Percentiles rank a stretch among this genome's conserved stretches.
phyloP scores from a whole-genome alignment of 2,329 filamentous ascomycete species.

The Fusarium scirpi region DNA sequence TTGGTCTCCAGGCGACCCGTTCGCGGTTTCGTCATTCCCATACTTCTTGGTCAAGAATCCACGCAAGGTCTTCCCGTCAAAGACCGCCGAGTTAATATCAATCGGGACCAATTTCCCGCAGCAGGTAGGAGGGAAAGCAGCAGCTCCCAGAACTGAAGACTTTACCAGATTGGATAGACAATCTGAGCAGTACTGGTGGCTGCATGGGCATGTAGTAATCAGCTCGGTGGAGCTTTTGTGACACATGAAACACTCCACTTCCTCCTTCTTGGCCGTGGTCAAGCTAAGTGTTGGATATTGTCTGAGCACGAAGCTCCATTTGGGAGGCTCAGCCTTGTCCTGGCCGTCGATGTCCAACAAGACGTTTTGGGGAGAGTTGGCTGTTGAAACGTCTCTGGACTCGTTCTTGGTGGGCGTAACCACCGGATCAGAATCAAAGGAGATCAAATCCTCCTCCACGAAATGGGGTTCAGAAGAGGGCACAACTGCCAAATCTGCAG shows the following conservation, averaged over 20 bases:
- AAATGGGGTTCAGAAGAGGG: background rate
- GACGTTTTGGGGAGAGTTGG: too few species aligned
- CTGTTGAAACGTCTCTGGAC: accelerated
- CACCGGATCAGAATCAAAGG: background rate
- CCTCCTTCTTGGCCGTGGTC: background rate
- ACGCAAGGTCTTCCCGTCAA: background rate
- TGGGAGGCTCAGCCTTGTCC: background rate
- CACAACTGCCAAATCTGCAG: background rate
- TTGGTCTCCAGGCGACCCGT: background rate
- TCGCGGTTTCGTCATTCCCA: too few species aligned
- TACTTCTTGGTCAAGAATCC: slow-evolving; percentile 10
- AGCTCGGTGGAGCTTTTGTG: too few species aligned
- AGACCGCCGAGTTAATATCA: slow-evolving; percentile 1
- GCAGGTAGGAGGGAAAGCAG: slow-evolving; percentile 17
- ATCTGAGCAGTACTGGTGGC: slow-evolving; percentile 10
- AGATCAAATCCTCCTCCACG: background rate
- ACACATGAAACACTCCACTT: slow-evolving; percentile 5
- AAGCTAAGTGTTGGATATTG: background rate
- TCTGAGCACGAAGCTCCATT: background rate
- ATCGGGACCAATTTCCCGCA: background rate
- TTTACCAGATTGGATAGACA: slow-evolving; percentile 8
- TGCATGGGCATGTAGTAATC: background rate
- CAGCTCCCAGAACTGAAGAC: background rate
- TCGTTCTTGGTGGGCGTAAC: too few species aligned
- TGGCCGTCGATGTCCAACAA: background rate